Conservation (phyloP, 768 basidiomycete genomes). For the Rhodocollybia butyracea region DNA sequence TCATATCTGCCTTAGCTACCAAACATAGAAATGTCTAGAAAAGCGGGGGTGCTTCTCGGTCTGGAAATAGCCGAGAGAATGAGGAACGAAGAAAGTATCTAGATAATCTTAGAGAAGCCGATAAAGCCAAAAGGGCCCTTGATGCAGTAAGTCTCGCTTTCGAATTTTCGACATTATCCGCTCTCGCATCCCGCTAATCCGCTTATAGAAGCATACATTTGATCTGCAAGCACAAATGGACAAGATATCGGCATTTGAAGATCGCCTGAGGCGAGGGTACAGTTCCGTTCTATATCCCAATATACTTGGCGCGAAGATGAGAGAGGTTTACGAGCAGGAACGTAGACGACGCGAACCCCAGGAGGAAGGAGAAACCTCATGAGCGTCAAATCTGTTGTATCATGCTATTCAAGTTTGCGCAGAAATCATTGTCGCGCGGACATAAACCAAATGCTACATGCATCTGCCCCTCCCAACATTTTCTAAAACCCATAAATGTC, state of each 20-base stretch:
- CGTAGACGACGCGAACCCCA: slow-evolving; percentile 27
- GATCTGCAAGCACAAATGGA: slow-evolving; percentile 59
- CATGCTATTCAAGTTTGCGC: too few relatives aligned
- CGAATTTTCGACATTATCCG: background rate
- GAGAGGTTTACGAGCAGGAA: slow-evolving; percentile 48
- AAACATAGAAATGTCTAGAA: slow-evolving; percentile 23
- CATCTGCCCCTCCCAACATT: too few relatives aligned
- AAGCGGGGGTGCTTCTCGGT: slow-evolving; percentile 40
- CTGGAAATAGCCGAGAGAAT: slow-evolving; percentile 44
- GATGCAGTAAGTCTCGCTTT: slow-evolving; percentile 45
- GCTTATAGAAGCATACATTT: slow-evolving; percentile 41
- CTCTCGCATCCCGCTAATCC: background rate
- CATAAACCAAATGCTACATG: too few relatives aligned
- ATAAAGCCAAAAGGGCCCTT: slow-evolving; percentile 48
- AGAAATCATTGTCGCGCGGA: too few relatives aligned
- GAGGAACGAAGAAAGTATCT: slow-evolving; percentile 69
- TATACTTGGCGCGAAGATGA: slow-evolving; percentile 54
- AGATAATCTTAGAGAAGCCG: slow-evolving; percentile 68
- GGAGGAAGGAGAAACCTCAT: slow-evolving; percentile 37
- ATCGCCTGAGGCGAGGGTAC: slow-evolving; percentile 42
- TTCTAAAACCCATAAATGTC: too few relatives aligned
- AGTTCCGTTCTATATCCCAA: slow-evolving; percentile 63
- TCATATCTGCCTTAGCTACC: background rate
- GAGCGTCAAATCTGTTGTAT: too few relatives aligned
- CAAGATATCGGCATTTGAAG: slow-evolving; percentile 63